A percentile compares a stretch with the other conserved stretches of the same genome.
These are phyloP conservation scores for Hypoxylon sp. DNA, from an alignment of 2,329 filamentous ascomycete species.

Conservation along the genomic window DNA sequence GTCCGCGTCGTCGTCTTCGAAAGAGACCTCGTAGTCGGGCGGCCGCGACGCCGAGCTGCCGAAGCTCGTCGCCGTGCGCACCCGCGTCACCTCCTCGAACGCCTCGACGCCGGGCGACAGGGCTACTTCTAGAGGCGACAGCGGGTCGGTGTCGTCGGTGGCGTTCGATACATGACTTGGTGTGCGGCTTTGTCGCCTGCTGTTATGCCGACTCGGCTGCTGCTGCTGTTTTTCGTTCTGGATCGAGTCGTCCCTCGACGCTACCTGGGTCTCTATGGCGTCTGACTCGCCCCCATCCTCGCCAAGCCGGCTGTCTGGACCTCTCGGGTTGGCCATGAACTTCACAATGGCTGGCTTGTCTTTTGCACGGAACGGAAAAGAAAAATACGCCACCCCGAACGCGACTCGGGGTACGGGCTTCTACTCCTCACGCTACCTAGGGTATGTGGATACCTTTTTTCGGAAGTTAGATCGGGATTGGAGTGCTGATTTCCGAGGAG, in stretches of 20 bases:
- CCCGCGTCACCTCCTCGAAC: slow-evolving; percentile 58
- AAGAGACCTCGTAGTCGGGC: slow-evolving; percentile 79
- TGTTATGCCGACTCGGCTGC: too few relatives aligned
- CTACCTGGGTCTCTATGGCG: slow-evolving; percentile 20
- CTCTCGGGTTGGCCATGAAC: slow-evolving; percentile 36
- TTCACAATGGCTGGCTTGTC: not conserved
- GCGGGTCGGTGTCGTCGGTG: slow-evolving; percentile 45
- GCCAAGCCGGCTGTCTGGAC: slow-evolving; percentile 33
- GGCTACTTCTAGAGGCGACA: slow-evolving; percentile 46
- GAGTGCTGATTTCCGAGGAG: not conserved
- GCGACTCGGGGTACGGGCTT: not conserved
- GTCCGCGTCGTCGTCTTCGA: slow-evolving; percentile 70
- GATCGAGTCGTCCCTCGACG: slow-evolving; percentile 27
- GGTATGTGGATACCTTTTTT: not conserved
- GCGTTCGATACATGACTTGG: slow-evolving; percentile 41
- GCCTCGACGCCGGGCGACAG: slow-evolving; percentile 40
- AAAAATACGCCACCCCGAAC: slow-evolving; percentile 9
- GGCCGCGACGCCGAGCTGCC: slow-evolving; percentile 58
- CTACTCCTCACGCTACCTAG: not conserved
- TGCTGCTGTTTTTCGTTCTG: slow-evolving; percentile 28
- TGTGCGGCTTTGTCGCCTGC: slow-evolving; percentile 30
- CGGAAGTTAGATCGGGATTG: not conserved
- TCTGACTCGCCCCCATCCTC: slow-evolving; percentile 20
- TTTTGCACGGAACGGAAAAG: slow-evolving; percentile 8
- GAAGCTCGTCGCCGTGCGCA: slow-evolving; percentile 57